Base-by-base conservation (phyloP, 306 rosid genomes). In the Dryas octopetala region DNA sequence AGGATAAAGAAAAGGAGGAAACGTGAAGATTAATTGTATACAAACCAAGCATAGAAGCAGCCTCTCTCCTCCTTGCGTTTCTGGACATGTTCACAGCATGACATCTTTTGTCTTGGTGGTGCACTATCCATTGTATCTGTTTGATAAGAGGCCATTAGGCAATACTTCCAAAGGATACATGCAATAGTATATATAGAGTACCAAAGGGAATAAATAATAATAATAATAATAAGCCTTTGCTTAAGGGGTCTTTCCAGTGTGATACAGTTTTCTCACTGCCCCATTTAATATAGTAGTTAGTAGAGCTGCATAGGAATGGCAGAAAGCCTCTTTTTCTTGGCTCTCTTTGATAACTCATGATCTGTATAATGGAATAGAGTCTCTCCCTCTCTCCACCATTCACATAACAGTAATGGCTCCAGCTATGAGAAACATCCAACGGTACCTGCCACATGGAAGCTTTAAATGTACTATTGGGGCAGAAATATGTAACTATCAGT, bases 21-120 rank as follows among this genome's bases (percentile, higher is more conserved):
- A 74, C 15, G 50, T 26, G 81, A 47, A 80, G 50, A 49, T 16
- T 46, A 13, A 54, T 48, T 64, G 32, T 41, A 41, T 15, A 68
- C 67, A 54, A 58, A 90, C 93, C 82, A 88, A 78, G 90, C 81
- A 70, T 84, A 80, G 80, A 83, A 84, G 81, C 68, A 15, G 62
- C 91, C 91, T 68, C 80, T 85, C 66, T 90, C 93, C 52, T 83
- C 80, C 0, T 15, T 82, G 47, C 84, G 83, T 44, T 51, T 83
- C 17, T 79, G 78, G 71, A 80, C 60, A 9, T 72, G 90, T 78
- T 83, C 89, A 58, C 28, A n/a, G 83, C 77, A 83, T 10, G 90
- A 79, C 85, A 80, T 90, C 74, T 74, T 32, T 68, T 83, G 88
- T 12, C 17, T 62, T 64, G 74, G 41, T 67, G 91, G 87, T 73